Evolutionary conservation across 495 filamentous ascomycete species (phyloP).

Genomic region (Hypoxylon trugodes): DNA sequence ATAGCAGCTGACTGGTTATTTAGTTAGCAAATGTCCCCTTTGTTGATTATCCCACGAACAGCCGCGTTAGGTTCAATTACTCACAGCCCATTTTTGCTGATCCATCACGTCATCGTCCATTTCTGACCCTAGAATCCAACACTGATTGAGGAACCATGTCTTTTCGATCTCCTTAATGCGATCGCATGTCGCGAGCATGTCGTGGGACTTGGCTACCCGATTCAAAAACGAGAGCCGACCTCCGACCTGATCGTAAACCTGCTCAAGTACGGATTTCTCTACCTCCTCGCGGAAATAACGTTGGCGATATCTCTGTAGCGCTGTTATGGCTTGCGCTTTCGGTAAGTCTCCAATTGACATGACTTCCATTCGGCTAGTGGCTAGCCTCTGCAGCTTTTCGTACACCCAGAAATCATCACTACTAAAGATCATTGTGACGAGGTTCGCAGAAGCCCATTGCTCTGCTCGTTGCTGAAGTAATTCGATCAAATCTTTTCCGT

Average conservation of each 20-base stretch:
- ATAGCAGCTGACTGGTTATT: slow-evolving; percentile 78
- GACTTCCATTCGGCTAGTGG: slow-evolving; percentile 85
- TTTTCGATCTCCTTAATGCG: slow-evolving; percentile 83
- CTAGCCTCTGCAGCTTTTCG: slow-evolving; percentile 87
- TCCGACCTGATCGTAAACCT: slow-evolving; percentile 85
- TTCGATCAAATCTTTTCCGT: slow-evolving; percentile 89
- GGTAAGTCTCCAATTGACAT: slow-evolving; percentile 82
- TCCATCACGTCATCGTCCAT: slow-evolving; percentile 99
- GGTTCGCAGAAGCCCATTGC: slow-evolving; percentile 88
- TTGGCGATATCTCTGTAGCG: slow-evolving; percentile 76
- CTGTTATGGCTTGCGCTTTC: slow-evolving; percentile 76
- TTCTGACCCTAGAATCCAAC: slow-evolving; percentile 87
- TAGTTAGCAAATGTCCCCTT: slow-evolving; percentile 14
- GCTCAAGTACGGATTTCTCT: slow-evolving; percentile 63
- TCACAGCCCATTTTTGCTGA: slow-evolving; percentile 91
- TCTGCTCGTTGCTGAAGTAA: slow-evolving; percentile 95
- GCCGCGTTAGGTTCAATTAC: too few species aligned
- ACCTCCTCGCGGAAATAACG: slow-evolving; percentile 71
- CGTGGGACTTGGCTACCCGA: slow-evolving; percentile 78
- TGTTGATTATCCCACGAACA: background rate
- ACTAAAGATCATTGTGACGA: slow-evolving; percentile 91
- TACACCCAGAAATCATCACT: slow-evolving; percentile 99
- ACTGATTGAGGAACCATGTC: slow-evolving; percentile 94
- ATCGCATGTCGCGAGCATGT: slow-evolving; percentile 81
- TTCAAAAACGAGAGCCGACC: slow-evolving; percentile 87